These are phyloP conservation scores for Panicum hallii DNA, from an alignment of 202 grass and related monocot genomes.

Conservation along the genomic window DNA sequence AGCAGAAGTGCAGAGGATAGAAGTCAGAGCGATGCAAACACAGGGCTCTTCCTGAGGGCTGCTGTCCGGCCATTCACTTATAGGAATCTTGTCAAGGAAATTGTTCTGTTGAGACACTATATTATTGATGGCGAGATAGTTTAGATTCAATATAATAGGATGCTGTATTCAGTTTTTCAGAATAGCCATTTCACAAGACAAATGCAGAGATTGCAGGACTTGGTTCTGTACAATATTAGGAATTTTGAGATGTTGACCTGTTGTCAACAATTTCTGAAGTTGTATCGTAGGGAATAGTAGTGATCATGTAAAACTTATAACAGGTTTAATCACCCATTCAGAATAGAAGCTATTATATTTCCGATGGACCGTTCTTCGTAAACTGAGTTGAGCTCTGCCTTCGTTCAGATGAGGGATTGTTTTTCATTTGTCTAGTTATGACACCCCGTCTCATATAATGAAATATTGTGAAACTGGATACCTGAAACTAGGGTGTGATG, in stretches of 20 bases:
- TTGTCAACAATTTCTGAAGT: constrained; percentile 14
- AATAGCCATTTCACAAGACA: constrained; percentile 24
- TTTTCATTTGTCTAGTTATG: constrained; percentile 7
- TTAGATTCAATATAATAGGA: constrained; percentile 34
- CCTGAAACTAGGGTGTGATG: background rate
- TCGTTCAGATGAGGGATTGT: background rate
- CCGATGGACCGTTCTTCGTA: background rate
- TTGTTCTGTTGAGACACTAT: constrained; percentile 78
- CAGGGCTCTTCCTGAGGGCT: constrained; percentile 70
- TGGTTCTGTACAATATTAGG: constrained; percentile 31
- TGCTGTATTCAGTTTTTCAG: background rate
- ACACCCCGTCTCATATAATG: background rate
- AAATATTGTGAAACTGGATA: background rate
- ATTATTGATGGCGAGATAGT: constrained; percentile 88
- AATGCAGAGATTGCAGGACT: constrained; percentile 3
- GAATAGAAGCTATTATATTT: constrained; percentile 17
- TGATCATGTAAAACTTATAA: constrained; percentile 9
- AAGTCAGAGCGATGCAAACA: constrained; percentile 45
- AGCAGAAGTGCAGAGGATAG: background rate
- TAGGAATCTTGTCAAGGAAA: constrained; percentile 94
- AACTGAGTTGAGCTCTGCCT: constrained; percentile 17
- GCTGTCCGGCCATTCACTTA: constrained; percentile 84
- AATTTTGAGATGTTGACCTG: constrained; percentile 1
- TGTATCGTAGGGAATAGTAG: constrained; percentile 2
- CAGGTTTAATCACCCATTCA: background rate